Percentiles rank a stretch among this genome's conserved stretches.
These are phyloP conservation scores for Entoloma clypeatum DNA, from an alignment of 1,284 basidiomycete species.

Conservation along the genomic window DNA sequence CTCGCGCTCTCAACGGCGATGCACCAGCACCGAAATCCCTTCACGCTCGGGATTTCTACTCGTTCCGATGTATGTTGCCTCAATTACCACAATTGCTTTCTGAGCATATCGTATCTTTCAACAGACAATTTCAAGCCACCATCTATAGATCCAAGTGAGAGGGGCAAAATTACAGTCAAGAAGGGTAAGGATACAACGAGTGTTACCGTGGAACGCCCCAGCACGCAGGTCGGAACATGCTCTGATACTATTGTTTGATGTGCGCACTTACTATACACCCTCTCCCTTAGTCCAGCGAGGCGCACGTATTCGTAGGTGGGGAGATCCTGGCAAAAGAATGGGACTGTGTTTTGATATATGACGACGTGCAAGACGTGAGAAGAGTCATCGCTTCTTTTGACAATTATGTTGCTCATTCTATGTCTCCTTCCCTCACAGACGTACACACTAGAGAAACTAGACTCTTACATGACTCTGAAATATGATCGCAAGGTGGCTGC, in stretches of 20 bases:
- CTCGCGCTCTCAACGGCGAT: slow-evolving; percentile 46
- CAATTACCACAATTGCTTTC: background rate
- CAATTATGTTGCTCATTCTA: no score
- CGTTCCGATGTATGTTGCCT: slow-evolving; percentile 58
- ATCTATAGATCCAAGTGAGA: slow-evolving; percentile 58
- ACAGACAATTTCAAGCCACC: slow-evolving; percentile 73
- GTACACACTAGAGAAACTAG: slow-evolving; percentile 71
- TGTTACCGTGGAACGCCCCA: slow-evolving; percentile 60
- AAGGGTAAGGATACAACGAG: slow-evolving; percentile 44
- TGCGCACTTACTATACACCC: slow-evolving; percentile 8
- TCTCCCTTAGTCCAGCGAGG: slow-evolving; percentile 48
- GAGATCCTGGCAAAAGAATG: slow-evolving; percentile 58
- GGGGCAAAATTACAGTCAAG: slow-evolving; percentile 59
- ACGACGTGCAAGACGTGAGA: slow-evolving; percentile 64
- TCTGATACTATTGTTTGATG: slow-evolving; percentile 4
- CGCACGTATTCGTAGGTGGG: slow-evolving; percentile 52
- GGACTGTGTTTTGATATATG: slow-evolving; percentile 74
- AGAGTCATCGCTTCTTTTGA: slow-evolving; percentile 24
- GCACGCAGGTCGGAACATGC: slow-evolving; percentile 45
- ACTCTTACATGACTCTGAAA: slow-evolving; percentile 54
- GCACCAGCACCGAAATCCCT: slow-evolving; percentile 40
- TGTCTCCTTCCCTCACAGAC: slow-evolving; percentile 38
- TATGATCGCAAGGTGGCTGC: slow-evolving; percentile 45
- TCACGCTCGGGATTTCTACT: slow-evolving; percentile 64
- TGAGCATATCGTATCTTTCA: background rate